A percentile compares a stretch with the other conserved stretches of the same genome.
phyloP scores from a whole-genome alignment of 148 eudicot species.

The Spergularia bocconei region DNA sequence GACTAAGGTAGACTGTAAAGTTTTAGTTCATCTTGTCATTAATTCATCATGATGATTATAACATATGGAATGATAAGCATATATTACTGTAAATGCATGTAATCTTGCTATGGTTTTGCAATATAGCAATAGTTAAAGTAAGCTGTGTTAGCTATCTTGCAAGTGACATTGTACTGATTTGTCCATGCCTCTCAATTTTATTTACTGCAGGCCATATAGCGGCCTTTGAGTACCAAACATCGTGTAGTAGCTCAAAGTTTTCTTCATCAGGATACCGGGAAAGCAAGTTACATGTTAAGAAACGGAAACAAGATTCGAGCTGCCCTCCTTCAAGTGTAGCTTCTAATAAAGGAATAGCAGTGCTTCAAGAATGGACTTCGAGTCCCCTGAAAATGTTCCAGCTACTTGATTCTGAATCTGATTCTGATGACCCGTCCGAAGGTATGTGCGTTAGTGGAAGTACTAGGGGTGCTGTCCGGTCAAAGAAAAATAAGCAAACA shows the following conservation, averaged over 20 bases:
- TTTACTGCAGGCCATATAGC: constrained; percentile 33
- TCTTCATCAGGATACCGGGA: constrained; percentile 49
- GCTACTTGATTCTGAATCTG: constrained; percentile 68
- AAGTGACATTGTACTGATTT: neutral
- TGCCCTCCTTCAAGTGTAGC: constrained; percentile 35
- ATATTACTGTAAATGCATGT: neutral
- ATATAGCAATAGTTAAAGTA: neutral
- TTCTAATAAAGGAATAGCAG: constrained; percentile 34
- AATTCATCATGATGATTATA: constrained; percentile 54
- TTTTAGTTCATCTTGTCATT: constrained; percentile 54
- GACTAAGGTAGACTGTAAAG: constrained; percentile 26
- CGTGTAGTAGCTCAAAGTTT: constrained; percentile 74
- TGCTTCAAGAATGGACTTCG: constrained; percentile 43
- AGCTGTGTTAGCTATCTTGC: neutral
- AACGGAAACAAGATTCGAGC: constrained; percentile 41
- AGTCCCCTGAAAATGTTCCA: constrained; percentile 86
- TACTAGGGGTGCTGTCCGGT: constrained; percentile 22
- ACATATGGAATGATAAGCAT: neutral
- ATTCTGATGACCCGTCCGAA: constrained; percentile 54
- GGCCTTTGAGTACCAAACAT: constrained; percentile 39
- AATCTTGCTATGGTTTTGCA: neutral
- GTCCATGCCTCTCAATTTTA: neutral
- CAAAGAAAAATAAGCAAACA: constrained; percentile 28
- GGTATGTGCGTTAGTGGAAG: constrained; percentile 22
- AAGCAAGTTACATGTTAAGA: constrained; percentile 25